phyloP scores from a whole-genome alignment of 2,329 filamentous ascomycete species.

The Cryphonectria nitschkei region DNA sequence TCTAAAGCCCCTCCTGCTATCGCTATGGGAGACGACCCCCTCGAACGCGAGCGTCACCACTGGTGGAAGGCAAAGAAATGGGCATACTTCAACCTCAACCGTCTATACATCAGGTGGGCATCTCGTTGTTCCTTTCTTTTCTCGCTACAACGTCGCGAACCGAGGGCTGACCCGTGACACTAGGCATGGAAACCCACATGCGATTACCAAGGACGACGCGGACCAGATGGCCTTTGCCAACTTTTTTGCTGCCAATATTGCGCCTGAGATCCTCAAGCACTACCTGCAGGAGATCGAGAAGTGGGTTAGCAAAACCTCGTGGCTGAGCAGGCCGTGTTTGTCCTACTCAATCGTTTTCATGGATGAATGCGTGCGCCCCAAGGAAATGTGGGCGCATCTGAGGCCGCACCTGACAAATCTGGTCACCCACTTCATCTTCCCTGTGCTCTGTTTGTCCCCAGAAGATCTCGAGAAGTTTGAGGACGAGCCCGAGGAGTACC shows the following conservation, averaged over 20 bases:
- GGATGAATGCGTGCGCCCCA: conserved; percentile 96
- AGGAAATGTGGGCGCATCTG: conserved; percentile 93
- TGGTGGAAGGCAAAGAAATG: conserved; percentile 99
- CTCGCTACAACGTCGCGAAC: background rate
- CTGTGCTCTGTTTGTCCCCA: conserved; percentile 86
- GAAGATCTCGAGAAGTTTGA: conserved; percentile 95
- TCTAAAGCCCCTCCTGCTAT: conserved; percentile 80
- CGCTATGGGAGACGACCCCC: conserved; percentile 76
- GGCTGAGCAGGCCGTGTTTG: conserved; percentile 92
- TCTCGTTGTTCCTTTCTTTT: background rate
- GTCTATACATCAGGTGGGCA: conserved; percentile 83
- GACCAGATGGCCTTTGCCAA: conserved; percentile 84
- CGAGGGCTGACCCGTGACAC: conserved; percentile 10
- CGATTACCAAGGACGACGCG: conserved; percentile 70
- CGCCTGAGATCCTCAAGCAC: conserved; percentile 92
- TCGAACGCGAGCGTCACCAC: conserved; percentile 89
- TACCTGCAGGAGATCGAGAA: conserved; percentile 95
- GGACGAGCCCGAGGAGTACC: conserved; percentile 92
- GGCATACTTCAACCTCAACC: conserved; percentile 97
- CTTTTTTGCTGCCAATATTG: conserved; percentile 87
- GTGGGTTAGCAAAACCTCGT: conserved; percentile 92
- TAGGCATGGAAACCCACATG: conserved; percentile 87
- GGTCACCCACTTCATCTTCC: conserved; percentile 93
- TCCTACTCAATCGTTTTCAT: conserved; percentile 94
- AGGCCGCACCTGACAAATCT: conserved; percentile 93